Conservation (phyloP, 2,329 filamentous ascomycete species). For the Fusarium proliferatum region DNA sequence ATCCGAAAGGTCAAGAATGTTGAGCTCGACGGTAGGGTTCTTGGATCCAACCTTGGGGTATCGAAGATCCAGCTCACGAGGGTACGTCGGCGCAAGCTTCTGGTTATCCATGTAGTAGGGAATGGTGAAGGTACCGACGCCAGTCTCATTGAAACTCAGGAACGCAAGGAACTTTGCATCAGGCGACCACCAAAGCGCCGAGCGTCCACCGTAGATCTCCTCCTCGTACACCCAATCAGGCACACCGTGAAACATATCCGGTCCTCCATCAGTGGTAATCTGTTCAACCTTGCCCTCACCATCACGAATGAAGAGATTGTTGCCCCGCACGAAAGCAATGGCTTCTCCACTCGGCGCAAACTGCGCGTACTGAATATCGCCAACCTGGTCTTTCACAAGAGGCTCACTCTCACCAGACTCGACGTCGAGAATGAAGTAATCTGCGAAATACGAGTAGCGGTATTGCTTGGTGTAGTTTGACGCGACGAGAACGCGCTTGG, state of each 20-base stretch:
- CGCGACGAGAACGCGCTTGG: slow-evolving; percentile 69
- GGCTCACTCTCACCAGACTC: slow-evolving; percentile 64
- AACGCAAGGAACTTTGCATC: slow-evolving; percentile 90
- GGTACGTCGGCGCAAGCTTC: slow-evolving; percentile 69
- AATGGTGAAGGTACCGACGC: slow-evolving; percentile 73
- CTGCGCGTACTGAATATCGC: slow-evolving; percentile 75
- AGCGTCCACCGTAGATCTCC: slow-evolving; percentile 72
- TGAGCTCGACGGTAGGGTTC: slow-evolving; percentile 73
- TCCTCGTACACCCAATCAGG: slow-evolving; percentile 87
- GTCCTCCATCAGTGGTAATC: slow-evolving; percentile 69
- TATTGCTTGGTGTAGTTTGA: slow-evolving; percentile 76
- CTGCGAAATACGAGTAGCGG: slow-evolving; percentile 73
- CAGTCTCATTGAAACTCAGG: slow-evolving; percentile 85
- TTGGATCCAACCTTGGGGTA: slow-evolving; percentile 77
- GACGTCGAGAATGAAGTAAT: slow-evolving; percentile 73
- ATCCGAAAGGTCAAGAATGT: slow-evolving; percentile 64
- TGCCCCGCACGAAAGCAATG: slow-evolving; percentile 75
- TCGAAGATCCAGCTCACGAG: slow-evolving; percentile 69
- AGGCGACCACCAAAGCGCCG: slow-evolving; percentile 90
- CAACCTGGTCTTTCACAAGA: slow-evolving; percentile 67
- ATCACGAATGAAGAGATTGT: slow-evolving; percentile 68
- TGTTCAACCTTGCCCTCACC: slow-evolving; percentile 63
- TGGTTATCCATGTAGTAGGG: slow-evolving; percentile 73
- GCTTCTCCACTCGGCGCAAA: slow-evolving; percentile 67
- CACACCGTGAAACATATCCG: slow-evolving; percentile 71